Evolutionary conservation across 208 protist genomes (phyloP).

Genomic region (Balamuthia mandrillaris): DNA sequence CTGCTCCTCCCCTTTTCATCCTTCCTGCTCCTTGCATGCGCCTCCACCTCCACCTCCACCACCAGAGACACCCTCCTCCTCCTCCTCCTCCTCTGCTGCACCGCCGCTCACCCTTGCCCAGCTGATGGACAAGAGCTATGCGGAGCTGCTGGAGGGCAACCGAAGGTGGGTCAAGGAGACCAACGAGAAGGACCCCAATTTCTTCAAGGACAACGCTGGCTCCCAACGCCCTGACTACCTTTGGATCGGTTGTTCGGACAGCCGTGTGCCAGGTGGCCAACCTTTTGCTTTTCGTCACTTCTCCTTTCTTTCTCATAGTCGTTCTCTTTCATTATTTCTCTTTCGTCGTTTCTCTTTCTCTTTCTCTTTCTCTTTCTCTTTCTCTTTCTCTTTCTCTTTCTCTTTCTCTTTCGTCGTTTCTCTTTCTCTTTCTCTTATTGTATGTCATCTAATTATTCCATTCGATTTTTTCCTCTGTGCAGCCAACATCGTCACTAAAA

Average conservation of each 20-base stretch:
- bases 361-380: no score
- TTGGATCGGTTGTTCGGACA: conserved; percentile 89
- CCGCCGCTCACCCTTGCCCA: no score
- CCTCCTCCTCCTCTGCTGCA: no score
- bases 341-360: no score
- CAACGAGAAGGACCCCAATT: conserved; percentile 76
- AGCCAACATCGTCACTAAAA: conserved; percentile 82
- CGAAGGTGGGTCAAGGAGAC: conserved; percentile 79
- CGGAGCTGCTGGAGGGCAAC: conserved; percentile 82
- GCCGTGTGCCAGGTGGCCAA: conserved; percentile 40
- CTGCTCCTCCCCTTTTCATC: no score
- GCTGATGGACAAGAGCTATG: conserved; percentile 53
- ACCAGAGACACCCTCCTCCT: no score
- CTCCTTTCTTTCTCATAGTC: no score
- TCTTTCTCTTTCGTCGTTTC: no score
- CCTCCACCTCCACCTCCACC: no score
- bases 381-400: not conserved
- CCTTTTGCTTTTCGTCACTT: not conserved
- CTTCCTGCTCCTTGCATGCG: no score
- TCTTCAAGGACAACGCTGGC: conserved; percentile 77
- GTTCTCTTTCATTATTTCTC: no score
- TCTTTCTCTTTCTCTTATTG: not conserved
- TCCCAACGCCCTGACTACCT: conserved; percentile 85
- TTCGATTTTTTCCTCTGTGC: not conserved
- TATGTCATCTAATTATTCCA: not conserved